Base-by-base conservation (phyloP, 2,329 filamentous ascomycete genomes). In the Diaporthe sp. region DNA sequence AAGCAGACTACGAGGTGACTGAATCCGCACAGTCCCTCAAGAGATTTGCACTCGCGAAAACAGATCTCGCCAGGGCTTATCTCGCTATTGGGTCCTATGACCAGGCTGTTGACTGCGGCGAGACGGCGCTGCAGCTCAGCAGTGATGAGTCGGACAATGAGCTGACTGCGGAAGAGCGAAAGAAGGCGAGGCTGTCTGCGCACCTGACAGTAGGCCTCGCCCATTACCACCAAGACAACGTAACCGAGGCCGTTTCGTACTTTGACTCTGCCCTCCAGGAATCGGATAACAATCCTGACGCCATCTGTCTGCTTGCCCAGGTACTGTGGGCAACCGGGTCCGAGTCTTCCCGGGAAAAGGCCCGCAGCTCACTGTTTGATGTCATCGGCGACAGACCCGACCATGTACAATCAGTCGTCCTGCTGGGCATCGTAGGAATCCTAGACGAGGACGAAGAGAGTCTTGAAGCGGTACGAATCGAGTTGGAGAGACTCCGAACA, bases 251-350 rank as follows among this genome's bases (percentile, higher is more conserved):
- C 0, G 91, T 98, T 35, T 87, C 89, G 15, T 95, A 93, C 84
- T 97, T 99, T 83, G 91, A 95, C 77, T 88, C 91, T 3, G 95
- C 95, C 0, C 87, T 98, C 10, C 88, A 92, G 73, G 95, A 97
- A 81, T 95, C 94, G 1, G 86, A 90, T 40, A 90, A 90, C 50
- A 92, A 95, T 76, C 93, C 96, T 0, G 95, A 98, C 80, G 93
- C 96, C 1, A 92, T 95, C 0, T 98, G 96, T 80, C 87, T 98
- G 17, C 87, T 98, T 17, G 94, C 96, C 0, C 95, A 98, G 83
- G 94, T 98, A 0, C 88, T 98, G 0, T 99, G 97, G 96, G 96
- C 96, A 0, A 95, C 95, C 77, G 95, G 94, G 12, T 91, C 92
- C 0, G 90, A 93, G 9, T 88, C 92, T 0, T 94, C 96, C 72